phyloP scores from a whole-genome alignment of 352 stramenopile genomes.

The Pythium folliculosum region DNA sequence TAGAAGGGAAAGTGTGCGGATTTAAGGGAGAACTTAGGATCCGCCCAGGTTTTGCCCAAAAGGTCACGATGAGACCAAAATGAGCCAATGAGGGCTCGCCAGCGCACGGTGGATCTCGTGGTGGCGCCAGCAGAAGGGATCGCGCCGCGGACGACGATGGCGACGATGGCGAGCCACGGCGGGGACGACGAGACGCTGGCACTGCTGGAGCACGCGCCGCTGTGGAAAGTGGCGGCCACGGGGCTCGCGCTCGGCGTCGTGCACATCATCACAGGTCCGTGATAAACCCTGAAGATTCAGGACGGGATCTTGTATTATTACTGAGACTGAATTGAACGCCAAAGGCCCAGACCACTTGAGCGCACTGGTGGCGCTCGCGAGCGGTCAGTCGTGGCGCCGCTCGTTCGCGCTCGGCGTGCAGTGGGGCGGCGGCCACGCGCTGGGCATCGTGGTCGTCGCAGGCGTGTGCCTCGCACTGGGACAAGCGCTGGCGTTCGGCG shows the following conservation, averaged over 20 bases:
- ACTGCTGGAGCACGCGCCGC: slow-evolving; percentile 31
- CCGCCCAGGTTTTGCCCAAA: background rate
- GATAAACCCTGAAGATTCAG: background rate
- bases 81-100: slow-evolving; percentile 11
- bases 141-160: background rate
- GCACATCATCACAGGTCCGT: slow-evolving; percentile 55
- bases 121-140: background rate
- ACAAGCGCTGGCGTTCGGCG: slow-evolving; percentile 37
- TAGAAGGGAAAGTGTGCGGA: too few relatives aligned
- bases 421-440: slow-evolving; percentile 88
- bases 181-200: background rate
- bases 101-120: background rate
- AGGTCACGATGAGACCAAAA: slow-evolving; percentile 8
- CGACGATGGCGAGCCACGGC: background rate
- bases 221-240: slow-evolving; percentile 37
- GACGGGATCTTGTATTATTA: background rate
- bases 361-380: slow-evolving; percentile 84
- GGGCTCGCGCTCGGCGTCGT: slow-evolving; percentile 49
- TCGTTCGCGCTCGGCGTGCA: slow-evolving; percentile 81
- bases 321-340: background rate
- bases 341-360: slow-evolving; percentile 85
- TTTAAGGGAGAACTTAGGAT: too few relatives aligned
- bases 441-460: slow-evolving; percentile 79
- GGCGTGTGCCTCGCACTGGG: slow-evolving; percentile 52
- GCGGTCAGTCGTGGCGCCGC: slow-evolving; percentile 50